phyloP scores from a whole-genome alignment of 768 basidiomycete genomes.

The Trametes meyenii region DNA sequence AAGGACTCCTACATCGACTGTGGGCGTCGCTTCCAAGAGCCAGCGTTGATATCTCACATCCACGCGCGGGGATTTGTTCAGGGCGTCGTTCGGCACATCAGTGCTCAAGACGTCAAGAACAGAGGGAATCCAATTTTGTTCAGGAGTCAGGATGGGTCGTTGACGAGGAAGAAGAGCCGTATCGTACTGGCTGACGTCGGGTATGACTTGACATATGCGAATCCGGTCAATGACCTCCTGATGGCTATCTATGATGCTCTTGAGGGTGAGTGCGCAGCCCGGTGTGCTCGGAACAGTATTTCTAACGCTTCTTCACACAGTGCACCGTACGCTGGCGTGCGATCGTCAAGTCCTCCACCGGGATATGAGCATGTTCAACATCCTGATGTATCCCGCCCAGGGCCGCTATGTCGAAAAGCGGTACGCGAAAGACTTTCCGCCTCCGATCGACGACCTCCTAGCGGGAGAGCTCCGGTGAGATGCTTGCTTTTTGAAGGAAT shows the following conservation, averaged over 20 bases:
- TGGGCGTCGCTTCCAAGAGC: slow-evolving; percentile 47
- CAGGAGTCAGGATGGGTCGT: neutral
- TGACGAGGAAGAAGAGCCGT: neutral
- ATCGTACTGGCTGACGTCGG: neutral
- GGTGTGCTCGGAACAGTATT: neutral
- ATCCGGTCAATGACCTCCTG: neutral
- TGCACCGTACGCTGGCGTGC: neutral
- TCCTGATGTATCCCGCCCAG: neutral
- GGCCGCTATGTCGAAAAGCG: neutral
- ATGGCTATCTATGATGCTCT: slow-evolving; percentile 1
- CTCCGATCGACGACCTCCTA: neutral
- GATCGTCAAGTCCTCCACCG: neutral
- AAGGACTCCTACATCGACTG: neutral
- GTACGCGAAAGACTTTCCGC: neutral
- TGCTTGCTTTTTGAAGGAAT: neutral
- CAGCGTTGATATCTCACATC: slow-evolving; percentile 37
- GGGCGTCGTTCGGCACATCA: neutral
- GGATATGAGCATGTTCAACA: neutral
- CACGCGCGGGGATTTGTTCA: neutral
- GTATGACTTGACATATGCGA: neutral
- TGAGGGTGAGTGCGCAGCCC: neutral
- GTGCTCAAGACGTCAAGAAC: neutral
- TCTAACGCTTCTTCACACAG: neutral
- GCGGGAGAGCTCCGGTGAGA: neutral
- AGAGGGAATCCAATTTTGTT: neutral